Evolutionary conservation across 2,329 filamentous ascomycete genomes (phyloP), one percentile per base, ranked within the genome.

Genomic region (Fusarium nanum): DNA sequence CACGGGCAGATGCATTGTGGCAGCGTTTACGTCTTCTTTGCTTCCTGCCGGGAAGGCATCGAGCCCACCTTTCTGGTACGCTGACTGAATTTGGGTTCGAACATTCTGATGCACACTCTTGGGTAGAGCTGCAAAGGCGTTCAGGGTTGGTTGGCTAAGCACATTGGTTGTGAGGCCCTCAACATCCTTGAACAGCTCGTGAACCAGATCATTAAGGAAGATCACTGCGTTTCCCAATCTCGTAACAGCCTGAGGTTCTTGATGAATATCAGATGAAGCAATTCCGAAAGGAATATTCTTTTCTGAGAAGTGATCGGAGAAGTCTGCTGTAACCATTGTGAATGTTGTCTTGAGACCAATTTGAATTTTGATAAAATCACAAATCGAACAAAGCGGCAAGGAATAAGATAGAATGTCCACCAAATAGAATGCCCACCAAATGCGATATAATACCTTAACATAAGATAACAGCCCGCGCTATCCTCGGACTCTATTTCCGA

Each of bases 211-310:
- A 2, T 78, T 77, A 0, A 90, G 80, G 68, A 88, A 88, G 34
- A 89, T 78, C 1, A 88, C 83, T 7, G 78, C 78, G 55, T 88
- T 81, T 12, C 80, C 76, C 13, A 88, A 76, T 41, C 87, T 81
- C 1, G 87, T 89, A 2, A 80, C 87, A 46, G 82, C 82, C 60
- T 83, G 81, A 32, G 81, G 83, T 6, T 64, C 63, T 0, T 75
- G 56, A 56, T 84, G 81, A 0, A 64, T 63, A 10, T 63, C 45
- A 1, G 80, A 82, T 1, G 83, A 86, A 25, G 83, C 84, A 14
- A 88, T 81, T 12, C 85, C 85, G 52, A 85, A 88, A 1, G 86
- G 86, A 41, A 88, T 83, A 62, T 88, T 88, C 22, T 79, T 75
- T 42, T 85, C 73, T 1, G 84, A 86, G 70, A 88, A 88, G 66